Percentiles rank a stretch among this genome's conserved stretches.
Evolutionary conservation across 768 basidiomycete genomes (phyloP).

Genomic region (Agrocybe chaxingu): DNA sequence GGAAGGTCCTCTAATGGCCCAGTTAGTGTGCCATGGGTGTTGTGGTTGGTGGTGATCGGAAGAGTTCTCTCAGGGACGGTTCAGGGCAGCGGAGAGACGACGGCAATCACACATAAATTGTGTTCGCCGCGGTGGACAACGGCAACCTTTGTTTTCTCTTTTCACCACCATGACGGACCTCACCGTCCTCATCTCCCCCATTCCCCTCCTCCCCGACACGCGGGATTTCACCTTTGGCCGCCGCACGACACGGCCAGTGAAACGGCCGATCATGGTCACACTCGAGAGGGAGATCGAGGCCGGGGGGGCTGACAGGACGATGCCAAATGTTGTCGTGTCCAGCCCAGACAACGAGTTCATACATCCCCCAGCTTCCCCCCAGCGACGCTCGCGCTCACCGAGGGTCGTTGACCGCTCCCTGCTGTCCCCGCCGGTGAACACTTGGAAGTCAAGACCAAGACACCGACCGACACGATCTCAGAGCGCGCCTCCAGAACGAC

Average conservation of each 20-base stretch:
- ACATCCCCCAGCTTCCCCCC: slow-evolving; percentile 12
- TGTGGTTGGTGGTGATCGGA: too few relatives aligned
- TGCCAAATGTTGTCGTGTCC: slow-evolving; percentile 4
- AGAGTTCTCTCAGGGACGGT: too few relatives aligned
- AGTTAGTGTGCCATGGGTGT: not conserved
- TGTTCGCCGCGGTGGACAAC: not conserved
- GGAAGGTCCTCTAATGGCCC: not conserved
- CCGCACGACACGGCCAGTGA: slow-evolving; percentile 20
- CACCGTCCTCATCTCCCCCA: slow-evolving; percentile 48
- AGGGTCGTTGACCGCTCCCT: slow-evolving; percentile 27
- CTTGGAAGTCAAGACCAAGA: slow-evolving; percentile 37
- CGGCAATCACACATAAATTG: not conserved
- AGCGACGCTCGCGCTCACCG: slow-evolving; percentile 14
- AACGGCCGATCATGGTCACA: slow-evolving; percentile 40
- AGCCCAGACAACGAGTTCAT: slow-evolving; percentile 15
- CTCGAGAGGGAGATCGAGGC: slow-evolving; percentile 31
- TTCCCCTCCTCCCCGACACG: slow-evolving; percentile 36
- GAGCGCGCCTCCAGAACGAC: slow-evolving; percentile 43
- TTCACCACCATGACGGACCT: slow-evolving; percentile 42
- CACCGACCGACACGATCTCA: slow-evolving; percentile 46
- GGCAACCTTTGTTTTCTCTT: not conserved
- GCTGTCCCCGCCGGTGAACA: slow-evolving; percentile 47
- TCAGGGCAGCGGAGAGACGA: not conserved
- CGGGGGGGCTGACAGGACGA: slow-evolving; percentile 16
- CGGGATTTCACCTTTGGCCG: slow-evolving; percentile 31